Evolutionary conservation across 495 filamentous ascomycete genomes (phyloP).

Genomic region (Viridothelium virens): DNA sequence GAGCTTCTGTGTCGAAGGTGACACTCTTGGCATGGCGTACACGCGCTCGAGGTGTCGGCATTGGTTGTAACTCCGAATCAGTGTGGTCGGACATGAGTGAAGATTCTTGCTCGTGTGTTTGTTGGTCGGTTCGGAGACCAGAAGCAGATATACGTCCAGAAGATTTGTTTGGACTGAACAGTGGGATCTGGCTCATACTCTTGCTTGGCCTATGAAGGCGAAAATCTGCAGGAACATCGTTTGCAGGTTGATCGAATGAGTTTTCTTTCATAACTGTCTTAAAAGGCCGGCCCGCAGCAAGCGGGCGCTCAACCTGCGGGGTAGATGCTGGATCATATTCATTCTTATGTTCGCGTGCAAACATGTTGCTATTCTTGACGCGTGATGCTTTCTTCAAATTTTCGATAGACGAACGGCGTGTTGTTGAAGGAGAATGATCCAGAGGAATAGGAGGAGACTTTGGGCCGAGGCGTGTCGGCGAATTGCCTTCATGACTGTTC

Average conservation of each 20-base stretch:
- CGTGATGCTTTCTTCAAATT: slow-evolving; percentile 86
- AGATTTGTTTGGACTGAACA: slow-evolving; percentile 29
- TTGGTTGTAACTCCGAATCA: not conserved
- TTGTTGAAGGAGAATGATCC: slow-evolving; percentile 54
- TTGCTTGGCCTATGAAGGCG: slow-evolving; percentile 21
- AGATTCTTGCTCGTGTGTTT: not conserved
- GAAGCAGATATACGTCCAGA: not conserved
- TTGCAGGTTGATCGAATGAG: slow-evolving; percentile 18
- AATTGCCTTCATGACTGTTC: slow-evolving; percentile 62
- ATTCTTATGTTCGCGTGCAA: slow-evolving; percentile 77
- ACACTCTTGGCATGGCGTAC: slow-evolving; percentile 89
- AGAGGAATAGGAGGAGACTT: slow-evolving; percentile 55
- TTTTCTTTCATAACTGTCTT: slow-evolving; percentile 32
- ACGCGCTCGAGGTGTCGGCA: slow-evolving; percentile 46
- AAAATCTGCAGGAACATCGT: not conserved
- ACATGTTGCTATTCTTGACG: slow-evolving; percentile 94
- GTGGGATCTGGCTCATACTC: slow-evolving; percentile 32
- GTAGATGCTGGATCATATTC: slow-evolving; percentile 81
- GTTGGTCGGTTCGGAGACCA: not conserved
- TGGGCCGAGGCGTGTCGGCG: slow-evolving; percentile 53
- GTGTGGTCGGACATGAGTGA: slow-evolving; percentile 3
- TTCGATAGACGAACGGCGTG: slow-evolving; percentile 81
- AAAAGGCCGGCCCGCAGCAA: slow-evolving; percentile 54
- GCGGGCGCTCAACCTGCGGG: slow-evolving; percentile 66
- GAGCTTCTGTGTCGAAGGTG: slow-evolving; percentile 88